Evolutionary conservation across 2,329 filamentous ascomycete species (phyloP).

Genomic region (Exophiala lecanii-corni): DNA sequence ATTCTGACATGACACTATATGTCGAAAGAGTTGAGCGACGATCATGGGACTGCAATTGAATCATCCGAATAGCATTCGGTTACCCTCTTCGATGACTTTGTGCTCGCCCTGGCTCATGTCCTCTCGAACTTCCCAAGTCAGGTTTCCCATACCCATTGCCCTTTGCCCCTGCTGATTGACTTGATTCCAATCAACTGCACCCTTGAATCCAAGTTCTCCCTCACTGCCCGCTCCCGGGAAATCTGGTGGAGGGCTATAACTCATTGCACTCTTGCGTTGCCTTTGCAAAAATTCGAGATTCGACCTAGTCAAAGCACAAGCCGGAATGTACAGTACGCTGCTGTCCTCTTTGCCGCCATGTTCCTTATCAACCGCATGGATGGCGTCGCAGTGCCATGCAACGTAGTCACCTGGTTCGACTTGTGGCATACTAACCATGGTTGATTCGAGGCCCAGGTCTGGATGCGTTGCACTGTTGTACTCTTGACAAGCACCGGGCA

Average conservation of each 20-base stretch:
- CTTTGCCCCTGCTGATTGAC: constrained; percentile 45
- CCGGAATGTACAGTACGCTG: constrained; percentile 83
- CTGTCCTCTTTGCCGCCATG: constrained; percentile 70
- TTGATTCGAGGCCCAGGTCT: constrained; percentile 60
- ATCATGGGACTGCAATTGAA: no score
- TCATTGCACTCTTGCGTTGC: constrained; percentile 67
- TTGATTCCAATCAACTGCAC: constrained; percentile 35
- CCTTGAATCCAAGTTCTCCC: constrained; percentile 39
- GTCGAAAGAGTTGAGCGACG: no score
- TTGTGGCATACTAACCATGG: constrained; percentile 67
- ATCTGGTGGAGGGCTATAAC: constrained; percentile 64
- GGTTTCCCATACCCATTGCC: constrained; percentile 51
- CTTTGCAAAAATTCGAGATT: constrained; percentile 68
- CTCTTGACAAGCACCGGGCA: constrained; percentile 65
- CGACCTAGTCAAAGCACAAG: constrained; percentile 70
- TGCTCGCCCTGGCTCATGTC: constrained; percentile 49
- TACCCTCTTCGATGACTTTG: constrained; percentile 48
- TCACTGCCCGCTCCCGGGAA: constrained; percentile 56
- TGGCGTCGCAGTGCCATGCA: constrained; percentile 50
- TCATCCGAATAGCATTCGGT: constrained; percentile 48
- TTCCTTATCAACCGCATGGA: constrained; percentile 78
- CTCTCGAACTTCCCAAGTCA: constrained; percentile 45
- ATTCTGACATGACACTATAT: no score
- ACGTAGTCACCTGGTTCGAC: constrained; percentile 72
- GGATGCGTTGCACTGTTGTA: constrained; percentile 61